These are phyloP conservation scores for Saccharomycopsis fibuligera DNA, from an alignment of 805 yeast genomes.

Conservation along the genomic window DNA sequence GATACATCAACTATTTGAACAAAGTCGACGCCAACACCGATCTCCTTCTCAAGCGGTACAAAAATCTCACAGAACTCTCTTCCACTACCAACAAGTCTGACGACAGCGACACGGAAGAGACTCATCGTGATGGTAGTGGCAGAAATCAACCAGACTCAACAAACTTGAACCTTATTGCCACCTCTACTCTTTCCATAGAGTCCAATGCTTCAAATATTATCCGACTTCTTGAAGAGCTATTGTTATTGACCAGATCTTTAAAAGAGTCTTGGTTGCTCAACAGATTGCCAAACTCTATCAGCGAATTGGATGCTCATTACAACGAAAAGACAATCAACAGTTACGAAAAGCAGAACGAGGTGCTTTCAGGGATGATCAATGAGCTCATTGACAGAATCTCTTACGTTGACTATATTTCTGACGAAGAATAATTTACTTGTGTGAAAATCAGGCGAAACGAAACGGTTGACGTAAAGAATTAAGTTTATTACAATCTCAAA, in stretches of 20 bases:
- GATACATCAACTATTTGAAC: constrained; percentile 14
- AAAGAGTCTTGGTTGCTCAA: constrained; percentile 21
- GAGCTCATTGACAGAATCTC: constrained; percentile 16
- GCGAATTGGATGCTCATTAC: constrained; percentile 17
- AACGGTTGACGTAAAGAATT: too few relatives aligned
- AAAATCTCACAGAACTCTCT: constrained; percentile 9
- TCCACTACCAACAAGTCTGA: constrained; percentile 3
- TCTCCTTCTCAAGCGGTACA: constrained; percentile 15
- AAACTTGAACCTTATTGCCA: constrained; percentile 17
- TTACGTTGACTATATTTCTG: constrained; percentile 6
- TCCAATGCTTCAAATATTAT: constrained; percentile 15
- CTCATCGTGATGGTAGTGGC: not conserved
- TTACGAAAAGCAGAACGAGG: constrained; percentile 18
- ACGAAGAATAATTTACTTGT: not conserved
- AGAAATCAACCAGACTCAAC: not conserved
- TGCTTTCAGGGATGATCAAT: constrained; percentile 12
- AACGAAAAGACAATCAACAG: constrained; percentile 13
- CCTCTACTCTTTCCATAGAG: constrained; percentile 18
- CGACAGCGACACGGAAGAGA: constrained; percentile 8
- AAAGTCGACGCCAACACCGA: constrained; percentile 20
- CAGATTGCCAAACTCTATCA: constrained; percentile 16
- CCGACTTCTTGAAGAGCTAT: constrained; percentile 17
- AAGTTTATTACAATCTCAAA: too few relatives aligned
- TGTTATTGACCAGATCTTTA: constrained; percentile 15
- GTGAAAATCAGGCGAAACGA: too few relatives aligned